Evolutionary conservation across 306 rosid species (phyloP).

Genomic region (Fagus crenata): DNA sequence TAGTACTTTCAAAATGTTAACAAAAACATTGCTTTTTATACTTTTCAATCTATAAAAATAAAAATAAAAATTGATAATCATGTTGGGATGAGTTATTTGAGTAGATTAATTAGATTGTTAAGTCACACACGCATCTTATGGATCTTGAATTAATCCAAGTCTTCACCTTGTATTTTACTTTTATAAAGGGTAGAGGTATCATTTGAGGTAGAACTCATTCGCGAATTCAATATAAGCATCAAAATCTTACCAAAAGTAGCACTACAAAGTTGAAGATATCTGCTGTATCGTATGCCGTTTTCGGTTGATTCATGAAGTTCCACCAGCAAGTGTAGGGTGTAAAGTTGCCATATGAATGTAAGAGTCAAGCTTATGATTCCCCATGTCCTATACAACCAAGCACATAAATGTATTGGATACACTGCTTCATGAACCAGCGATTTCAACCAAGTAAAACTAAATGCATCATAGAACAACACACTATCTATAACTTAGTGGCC

Average conservation of each 20-base stretch:
- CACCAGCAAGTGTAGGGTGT: slow-evolving; percentile 47
- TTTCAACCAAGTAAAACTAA: not conserved
- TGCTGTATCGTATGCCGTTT: slow-evolving; percentile 52
- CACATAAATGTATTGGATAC: not conserved
- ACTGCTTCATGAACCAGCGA: not conserved
- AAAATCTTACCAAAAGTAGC: slow-evolving; percentile 38
- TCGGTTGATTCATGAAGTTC: slow-evolving; percentile 52
- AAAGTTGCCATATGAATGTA: slow-evolving; percentile 56
- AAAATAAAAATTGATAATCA: no score
- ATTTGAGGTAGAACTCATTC: no score
- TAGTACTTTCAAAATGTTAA: not conserved
- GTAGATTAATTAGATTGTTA: not conserved
- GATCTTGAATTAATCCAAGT: no score
- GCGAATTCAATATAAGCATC: not conserved
- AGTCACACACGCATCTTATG: no score
- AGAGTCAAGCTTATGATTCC: slow-evolving; percentile 46
- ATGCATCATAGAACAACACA: not conserved
- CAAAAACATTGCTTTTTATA: no score
- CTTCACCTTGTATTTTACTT: no score
- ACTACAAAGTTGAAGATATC: slow-evolving; percentile 54
- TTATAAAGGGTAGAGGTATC: no score
- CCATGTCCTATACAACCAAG: slow-evolving; percentile 41
- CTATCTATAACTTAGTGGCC: no score
- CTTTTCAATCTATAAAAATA: no score
- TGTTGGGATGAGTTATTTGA: not conserved